Conservation (phyloP, 768 basidiomycete species). For the Phallus indusiatus region DNA sequence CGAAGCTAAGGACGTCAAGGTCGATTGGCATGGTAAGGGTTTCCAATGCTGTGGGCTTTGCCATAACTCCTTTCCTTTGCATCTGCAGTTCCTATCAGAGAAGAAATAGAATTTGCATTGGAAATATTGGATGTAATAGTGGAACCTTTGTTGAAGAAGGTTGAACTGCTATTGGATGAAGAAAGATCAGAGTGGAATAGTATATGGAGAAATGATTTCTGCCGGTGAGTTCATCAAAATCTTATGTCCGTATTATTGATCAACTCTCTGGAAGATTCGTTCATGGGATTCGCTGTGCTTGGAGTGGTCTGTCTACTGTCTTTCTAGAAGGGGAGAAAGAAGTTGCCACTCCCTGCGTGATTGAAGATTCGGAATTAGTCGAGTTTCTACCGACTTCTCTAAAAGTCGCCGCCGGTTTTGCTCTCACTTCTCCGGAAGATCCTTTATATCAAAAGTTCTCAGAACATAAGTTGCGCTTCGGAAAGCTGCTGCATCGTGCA, state of each 20-base stretch:
- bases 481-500: constrained; percentile 56
- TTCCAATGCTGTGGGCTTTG: background rate
- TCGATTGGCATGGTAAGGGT: constrained; percentile 78
- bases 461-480: constrained; percentile 53
- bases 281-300: constrained; percentile 62
- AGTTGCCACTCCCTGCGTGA: constrained; percentile 46
- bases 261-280: constrained; percentile 39
- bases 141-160: constrained; percentile 52
- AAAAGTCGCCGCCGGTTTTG: constrained; percentile 64
- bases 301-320: constrained; percentile 69
- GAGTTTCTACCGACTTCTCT: constrained; percentile 60
- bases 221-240: constrained; percentile 43
- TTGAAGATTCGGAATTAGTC: constrained; percentile 54
- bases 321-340: constrained; percentile 48
- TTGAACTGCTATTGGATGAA: constrained; percentile 52
- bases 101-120: constrained; percentile 72
- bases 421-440: constrained; percentile 64
- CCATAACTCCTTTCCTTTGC: constrained; percentile 9
- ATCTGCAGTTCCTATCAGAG: constrained; percentile 42
- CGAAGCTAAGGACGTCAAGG: constrained; percentile 65
- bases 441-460: constrained; percentile 59
- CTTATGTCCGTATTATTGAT: background rate
- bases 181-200: constrained; percentile 51
- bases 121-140: constrained; percentile 67
- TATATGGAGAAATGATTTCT: constrained; percentile 70